These are phyloP conservation scores for Auricularia cornea DNA, from an alignment of 768 basidiomycete species.

Conservation along the genomic window DNA sequence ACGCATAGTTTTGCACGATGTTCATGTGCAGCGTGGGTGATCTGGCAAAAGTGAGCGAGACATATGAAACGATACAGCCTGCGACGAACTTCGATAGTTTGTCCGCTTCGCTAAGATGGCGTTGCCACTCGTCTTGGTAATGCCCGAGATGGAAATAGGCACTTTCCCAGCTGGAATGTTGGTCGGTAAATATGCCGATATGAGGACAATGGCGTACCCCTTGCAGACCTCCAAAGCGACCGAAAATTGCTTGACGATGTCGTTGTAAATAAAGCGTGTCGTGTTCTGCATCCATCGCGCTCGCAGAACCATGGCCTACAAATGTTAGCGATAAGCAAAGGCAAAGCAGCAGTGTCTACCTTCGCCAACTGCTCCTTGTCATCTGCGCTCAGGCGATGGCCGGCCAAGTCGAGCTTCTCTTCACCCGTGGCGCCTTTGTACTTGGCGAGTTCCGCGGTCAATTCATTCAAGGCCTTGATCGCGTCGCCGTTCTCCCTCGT, in stretches of 20 bases:
- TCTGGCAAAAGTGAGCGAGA: slow-evolving; percentile 27
- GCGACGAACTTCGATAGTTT: not conserved
- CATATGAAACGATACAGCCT: no score
- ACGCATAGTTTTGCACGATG: slow-evolving; percentile 58
- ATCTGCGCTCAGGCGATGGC: not conserved
- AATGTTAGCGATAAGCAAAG: not conserved
- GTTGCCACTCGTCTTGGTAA: slow-evolving; percentile 72
- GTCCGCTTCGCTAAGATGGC: slow-evolving; percentile 1
- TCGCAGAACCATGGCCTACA: slow-evolving; percentile 66
- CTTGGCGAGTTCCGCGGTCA: slow-evolving; percentile 55
- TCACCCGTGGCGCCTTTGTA: not conserved
- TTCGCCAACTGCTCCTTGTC: not conserved
- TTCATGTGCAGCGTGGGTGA: slow-evolving; percentile 51
- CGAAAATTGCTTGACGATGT: slow-evolving; percentile 45
- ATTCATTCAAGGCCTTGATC: slow-evolving; percentile 75
- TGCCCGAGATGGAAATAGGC: slow-evolving; percentile 79
- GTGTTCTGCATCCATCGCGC: slow-evolving; percentile 93
- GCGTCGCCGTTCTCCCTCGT: slow-evolving; percentile 71
- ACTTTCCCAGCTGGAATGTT: slow-evolving; percentile 61
- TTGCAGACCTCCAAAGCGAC: slow-evolving; percentile 25
- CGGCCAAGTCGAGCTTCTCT: not conserved
- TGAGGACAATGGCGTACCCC: slow-evolving; percentile 18
- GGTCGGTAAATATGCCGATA: not conserved
- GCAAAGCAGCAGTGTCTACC: not conserved
- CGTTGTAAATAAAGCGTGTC: slow-evolving; percentile 61